A percentile compares a stretch with the other conserved stretches of the same genome.
Conservation (phyloP, 164 flowering plant genomes). For the Saururus chinensis region DNA sequence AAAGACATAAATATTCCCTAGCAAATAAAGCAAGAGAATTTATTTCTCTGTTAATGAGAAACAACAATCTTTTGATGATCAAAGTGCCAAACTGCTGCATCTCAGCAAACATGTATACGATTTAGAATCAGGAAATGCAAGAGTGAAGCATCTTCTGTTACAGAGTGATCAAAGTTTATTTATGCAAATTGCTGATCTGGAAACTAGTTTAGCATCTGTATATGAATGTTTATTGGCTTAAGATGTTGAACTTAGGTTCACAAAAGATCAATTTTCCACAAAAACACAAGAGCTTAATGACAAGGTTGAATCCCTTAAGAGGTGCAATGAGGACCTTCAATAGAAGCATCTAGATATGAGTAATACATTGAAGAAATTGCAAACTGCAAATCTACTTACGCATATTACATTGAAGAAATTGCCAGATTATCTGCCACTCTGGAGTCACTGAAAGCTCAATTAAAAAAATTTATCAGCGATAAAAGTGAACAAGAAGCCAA, state of each 20-base stretch:
- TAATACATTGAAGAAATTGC: slow-evolving; percentile 22
- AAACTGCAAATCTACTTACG: slow-evolving; percentile 32
- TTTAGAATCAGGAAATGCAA: slow-evolving; percentile 42
- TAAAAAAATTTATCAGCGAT: slow-evolving; percentile 24
- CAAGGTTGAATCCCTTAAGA: slow-evolving; percentile 24
- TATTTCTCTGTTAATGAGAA: slow-evolving; percentile 34
- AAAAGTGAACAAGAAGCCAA: slow-evolving; percentile 29
- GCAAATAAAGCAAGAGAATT: slow-evolving; percentile 39
- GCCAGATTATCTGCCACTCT: slow-evolving; percentile 23
- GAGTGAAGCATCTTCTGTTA: slow-evolving; percentile 17
- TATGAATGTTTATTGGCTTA: slow-evolving; percentile 34
- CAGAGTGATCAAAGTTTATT: slow-evolving; percentile 15
- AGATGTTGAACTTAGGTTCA: slow-evolving; percentile 40
- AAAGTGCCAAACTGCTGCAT: slow-evolving; percentile 32
- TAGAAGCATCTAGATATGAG: slow-evolving; percentile 34
- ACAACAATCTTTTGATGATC: slow-evolving; percentile 25
- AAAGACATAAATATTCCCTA: slow-evolving; percentile 30
- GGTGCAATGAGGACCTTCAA: slow-evolving; percentile 27
- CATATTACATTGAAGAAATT: slow-evolving; percentile 38
- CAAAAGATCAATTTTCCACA: slow-evolving; percentile 31
- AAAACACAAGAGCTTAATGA: slow-evolving; percentile 29
- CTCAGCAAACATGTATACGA: slow-evolving; percentile 35
- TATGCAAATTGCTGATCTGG: slow-evolving; percentile 22
- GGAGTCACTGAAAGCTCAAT: slow-evolving; percentile 39
- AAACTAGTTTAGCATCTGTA: slow-evolving; percentile 32